phyloP scores from a whole-genome alignment of 2,329 filamentous ascomycete genomes.

The Rhinocladiella similis region DNA sequence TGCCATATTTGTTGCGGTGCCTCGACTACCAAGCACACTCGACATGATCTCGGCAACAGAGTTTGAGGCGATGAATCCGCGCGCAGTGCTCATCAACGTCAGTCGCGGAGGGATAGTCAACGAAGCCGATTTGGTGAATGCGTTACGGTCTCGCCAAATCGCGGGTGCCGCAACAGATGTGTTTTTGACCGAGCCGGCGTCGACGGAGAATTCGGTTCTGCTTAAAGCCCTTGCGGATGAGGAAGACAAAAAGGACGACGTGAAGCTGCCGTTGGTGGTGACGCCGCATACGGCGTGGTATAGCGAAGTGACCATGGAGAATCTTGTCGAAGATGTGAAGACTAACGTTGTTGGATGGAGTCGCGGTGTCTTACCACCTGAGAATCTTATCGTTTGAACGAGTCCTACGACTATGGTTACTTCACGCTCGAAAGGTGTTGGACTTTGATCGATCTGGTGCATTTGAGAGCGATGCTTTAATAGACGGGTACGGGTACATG shows the following conservation, averaged over 20 bases:
- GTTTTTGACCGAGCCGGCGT: slow-evolving; percentile 47
- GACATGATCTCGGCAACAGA: slow-evolving; percentile 38
- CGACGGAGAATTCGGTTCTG: slow-evolving; percentile 42
- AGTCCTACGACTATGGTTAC: no score
- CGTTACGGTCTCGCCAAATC: slow-evolving; percentile 43
- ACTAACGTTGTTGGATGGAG: slow-evolving; percentile 1
- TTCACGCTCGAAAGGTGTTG: no score
- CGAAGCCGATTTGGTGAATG: slow-evolving; percentile 46
- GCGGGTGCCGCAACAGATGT: slow-evolving; percentile 53
- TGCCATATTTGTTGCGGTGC: slow-evolving; percentile 33
- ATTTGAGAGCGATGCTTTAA: no score
- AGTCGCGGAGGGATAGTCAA: slow-evolving; percentile 51
- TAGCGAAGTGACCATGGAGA: slow-evolving; percentile 47
- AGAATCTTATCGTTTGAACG: slow-evolving; percentile 1
- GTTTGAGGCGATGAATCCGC: slow-evolving; percentile 44
- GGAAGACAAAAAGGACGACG: neutral
- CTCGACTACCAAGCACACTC: slow-evolving; percentile 30
- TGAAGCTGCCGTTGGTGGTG: slow-evolving; percentile 38
- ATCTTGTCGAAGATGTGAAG: slow-evolving; percentile 33
- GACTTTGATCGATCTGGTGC: no score
- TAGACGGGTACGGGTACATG: no score
- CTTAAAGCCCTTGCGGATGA: slow-evolving; percentile 47
- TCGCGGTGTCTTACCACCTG: neutral
- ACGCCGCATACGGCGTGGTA: slow-evolving; percentile 57
- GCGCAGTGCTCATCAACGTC: slow-evolving; percentile 49